A percentile compares a stretch with the other conserved stretches of the same genome.
Conservation (phyloP, 2,329 filamentous ascomycete species). For the Elsinoe australis region DNA sequence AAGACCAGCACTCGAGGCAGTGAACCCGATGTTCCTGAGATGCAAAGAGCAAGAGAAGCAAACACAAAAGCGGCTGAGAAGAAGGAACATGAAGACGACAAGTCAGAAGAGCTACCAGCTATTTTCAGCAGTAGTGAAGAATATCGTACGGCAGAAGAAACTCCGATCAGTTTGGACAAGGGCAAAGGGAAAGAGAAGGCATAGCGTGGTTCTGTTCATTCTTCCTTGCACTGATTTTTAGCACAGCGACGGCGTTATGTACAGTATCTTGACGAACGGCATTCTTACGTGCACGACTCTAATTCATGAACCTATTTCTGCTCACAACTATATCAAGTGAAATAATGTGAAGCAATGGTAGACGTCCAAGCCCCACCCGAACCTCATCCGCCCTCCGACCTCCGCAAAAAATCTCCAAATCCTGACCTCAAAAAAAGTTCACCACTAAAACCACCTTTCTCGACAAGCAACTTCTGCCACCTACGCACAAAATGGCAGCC, state of each 20-base stretch:
- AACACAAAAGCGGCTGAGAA: background rate
- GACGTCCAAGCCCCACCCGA: too few relatives aligned
- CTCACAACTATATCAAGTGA: too few relatives aligned
- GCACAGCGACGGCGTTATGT: background rate
- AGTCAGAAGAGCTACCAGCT: background rate
- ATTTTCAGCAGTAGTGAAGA: background rate
- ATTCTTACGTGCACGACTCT: too few relatives aligned
- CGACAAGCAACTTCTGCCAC: background rate
- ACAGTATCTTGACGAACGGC: too few relatives aligned
- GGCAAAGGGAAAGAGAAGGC: conserved; percentile 10
- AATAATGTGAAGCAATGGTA: too few relatives aligned
- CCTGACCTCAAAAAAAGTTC: conserved; percentile 2
- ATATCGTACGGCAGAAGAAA: conserved; percentile 1
- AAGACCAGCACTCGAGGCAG: conserved; percentile 7
- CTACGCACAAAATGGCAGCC: conserved; percentile 60
- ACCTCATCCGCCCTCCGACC: too few relatives aligned
- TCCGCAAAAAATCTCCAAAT: conserved; percentile 2
- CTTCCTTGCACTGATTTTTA: too few relatives aligned
- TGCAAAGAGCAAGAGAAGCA: background rate
- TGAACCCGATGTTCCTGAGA: conserved; percentile 2
- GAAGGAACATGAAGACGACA: background rate
- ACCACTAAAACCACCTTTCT: background rate
- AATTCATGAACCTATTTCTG: too few relatives aligned
- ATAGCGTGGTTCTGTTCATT: conserved; percentile 7
- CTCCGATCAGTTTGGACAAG: conserved; percentile 6